phyloP scores from a whole-genome alignment of 768 basidiomycete genomes.

The Xerocomellus chrysenteron region DNA sequence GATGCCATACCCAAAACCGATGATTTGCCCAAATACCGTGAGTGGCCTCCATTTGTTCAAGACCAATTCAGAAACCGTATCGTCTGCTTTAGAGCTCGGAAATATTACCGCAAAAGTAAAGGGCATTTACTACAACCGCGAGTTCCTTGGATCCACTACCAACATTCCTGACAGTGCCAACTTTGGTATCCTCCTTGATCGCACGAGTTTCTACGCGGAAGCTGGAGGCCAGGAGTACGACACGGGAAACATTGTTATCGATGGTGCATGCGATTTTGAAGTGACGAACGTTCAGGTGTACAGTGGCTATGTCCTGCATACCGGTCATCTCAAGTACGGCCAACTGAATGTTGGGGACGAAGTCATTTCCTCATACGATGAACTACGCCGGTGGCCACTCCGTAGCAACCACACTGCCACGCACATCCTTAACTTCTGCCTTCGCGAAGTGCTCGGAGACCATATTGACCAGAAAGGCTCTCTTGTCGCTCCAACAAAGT shows the following conservation, averaged over 20 bases:
- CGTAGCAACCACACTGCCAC: slow-evolving; percentile 99
- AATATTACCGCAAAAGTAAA: slow-evolving; percentile 75
- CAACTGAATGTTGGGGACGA: slow-evolving; percentile 72
- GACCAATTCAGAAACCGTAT: background rate
- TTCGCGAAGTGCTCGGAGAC: slow-evolving; percentile 93
- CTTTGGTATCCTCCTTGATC: slow-evolving; percentile 88
- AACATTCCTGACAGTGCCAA: slow-evolving; percentile 60
- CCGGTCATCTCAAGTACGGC: slow-evolving; percentile 89
- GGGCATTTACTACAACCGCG: slow-evolving; percentile 80
- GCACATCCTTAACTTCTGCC: slow-evolving; percentile 92
- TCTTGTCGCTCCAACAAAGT: slow-evolving; percentile 90
- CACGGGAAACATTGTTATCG: slow-evolving; percentile 92
- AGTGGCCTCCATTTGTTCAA: slow-evolving; percentile 26
- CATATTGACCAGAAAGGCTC: slow-evolving; percentile 99
- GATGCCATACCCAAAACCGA: slow-evolving; percentile 83
- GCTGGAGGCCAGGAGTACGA: slow-evolving; percentile 97
- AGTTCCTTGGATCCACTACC: slow-evolving; percentile 68
- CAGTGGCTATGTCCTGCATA: slow-evolving; percentile 94
- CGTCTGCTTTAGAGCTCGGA: slow-evolving; percentile 57
- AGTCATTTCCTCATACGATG: slow-evolving; percentile 90
- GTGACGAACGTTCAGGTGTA: slow-evolving; percentile 92
- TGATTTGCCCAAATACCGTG: slow-evolving; percentile 89
- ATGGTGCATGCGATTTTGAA: slow-evolving; percentile 88
- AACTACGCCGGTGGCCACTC: slow-evolving; percentile 93
- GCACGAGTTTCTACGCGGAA: slow-evolving; percentile 96